Percentiles rank a stretch among this genome's conserved stretches.
Conservation (phyloP, 2,329 filamentous ascomycete species). For the Pseudogymnoascus sp. region DNA sequence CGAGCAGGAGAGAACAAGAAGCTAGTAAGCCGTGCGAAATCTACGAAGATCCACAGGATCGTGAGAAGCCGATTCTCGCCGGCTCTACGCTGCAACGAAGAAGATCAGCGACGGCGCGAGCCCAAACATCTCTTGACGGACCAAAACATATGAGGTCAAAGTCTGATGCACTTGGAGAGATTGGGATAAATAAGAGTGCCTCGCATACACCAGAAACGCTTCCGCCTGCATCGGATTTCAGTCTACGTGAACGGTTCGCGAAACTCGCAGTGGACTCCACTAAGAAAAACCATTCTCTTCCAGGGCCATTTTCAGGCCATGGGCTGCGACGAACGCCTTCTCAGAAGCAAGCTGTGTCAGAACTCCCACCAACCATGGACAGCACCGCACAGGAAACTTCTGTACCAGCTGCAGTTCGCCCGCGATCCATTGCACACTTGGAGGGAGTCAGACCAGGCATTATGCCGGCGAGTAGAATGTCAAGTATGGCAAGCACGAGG, state of each 20-base stretch:
- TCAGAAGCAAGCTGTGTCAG: not conserved
- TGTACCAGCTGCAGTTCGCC: not conserved
- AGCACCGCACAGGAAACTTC: not conserved
- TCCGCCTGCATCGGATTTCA: not conserved
- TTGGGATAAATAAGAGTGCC: not conserved
- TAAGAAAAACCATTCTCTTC: not conserved
- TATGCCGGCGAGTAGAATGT: not conserved
- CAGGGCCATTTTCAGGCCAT: not conserved
- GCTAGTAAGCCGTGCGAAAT: not conserved
- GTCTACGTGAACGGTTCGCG: constrained; percentile 1
- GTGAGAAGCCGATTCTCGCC: not conserved
- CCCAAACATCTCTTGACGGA: not conserved
- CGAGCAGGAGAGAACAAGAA: not conserved
- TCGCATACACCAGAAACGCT: not conserved
- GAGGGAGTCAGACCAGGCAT: constrained; percentile 37
- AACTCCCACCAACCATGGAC: not conserved
- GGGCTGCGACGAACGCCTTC: not conserved
- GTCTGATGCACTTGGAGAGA: constrained; percentile 1
- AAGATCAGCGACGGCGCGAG: not conserved
- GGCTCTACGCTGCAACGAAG: not conserved
- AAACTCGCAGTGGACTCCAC: constrained; percentile 4
- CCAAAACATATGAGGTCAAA: not conserved
- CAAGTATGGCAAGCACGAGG: constrained; percentile 18
- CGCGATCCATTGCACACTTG: constrained; percentile 40
- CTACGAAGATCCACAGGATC: constrained; percentile 3